phyloP scores from a whole-genome alignment of 2,329 filamentous ascomycete genomes.

The Polytolypa hystricis region DNA sequence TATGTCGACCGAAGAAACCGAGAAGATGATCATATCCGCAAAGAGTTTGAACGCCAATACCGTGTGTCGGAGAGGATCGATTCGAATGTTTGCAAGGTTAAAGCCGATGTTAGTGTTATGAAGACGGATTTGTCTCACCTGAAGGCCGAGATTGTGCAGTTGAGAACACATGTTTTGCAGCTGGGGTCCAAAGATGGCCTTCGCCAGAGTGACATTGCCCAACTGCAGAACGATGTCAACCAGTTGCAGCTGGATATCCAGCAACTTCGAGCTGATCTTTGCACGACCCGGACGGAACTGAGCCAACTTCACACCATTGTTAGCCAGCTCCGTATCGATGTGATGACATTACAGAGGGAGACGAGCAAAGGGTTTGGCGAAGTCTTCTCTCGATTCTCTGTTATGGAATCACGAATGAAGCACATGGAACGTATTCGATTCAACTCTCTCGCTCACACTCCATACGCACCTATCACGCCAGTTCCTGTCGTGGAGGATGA shows the following conservation, averaged over 20 bases:
- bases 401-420: conserved; percentile 25
- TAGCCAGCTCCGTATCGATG: conserved; percentile 26
- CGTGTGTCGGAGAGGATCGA: conserved; percentile 27
- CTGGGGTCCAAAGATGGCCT: conserved; percentile 24
- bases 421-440: conserved; percentile 28
- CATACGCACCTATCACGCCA: conserved; percentile 27
- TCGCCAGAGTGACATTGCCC: conserved; percentile 26
- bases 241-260: conserved; percentile 26
- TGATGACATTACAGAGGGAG: conserved; percentile 25
- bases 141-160: conserved; percentile 24
- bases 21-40: conserved; percentile 29
- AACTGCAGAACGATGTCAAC: conserved; percentile 27
- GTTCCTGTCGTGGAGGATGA: conserved; percentile 26
- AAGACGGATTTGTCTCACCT: conserved; percentile 27
- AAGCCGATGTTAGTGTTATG: conserved; percentile 16
- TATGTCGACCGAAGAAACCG: conserved; percentile 30
- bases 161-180: conserved; percentile 24
- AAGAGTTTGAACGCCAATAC: conserved; percentile 27
- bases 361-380: conserved; percentile 20
- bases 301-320: conserved; percentile 26
- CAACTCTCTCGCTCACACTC: conserved; percentile 29
- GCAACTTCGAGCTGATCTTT: conserved; percentile 23
- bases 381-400: conserved; percentile 19
- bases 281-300: conserved; percentile 25
- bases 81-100: conserved; percentile 18